A percentile compares a stretch with the other conserved stretches of the same genome.
Conservation (phyloP, 352 stramenopile species). For the Sclerospora graminicola region DNA sequence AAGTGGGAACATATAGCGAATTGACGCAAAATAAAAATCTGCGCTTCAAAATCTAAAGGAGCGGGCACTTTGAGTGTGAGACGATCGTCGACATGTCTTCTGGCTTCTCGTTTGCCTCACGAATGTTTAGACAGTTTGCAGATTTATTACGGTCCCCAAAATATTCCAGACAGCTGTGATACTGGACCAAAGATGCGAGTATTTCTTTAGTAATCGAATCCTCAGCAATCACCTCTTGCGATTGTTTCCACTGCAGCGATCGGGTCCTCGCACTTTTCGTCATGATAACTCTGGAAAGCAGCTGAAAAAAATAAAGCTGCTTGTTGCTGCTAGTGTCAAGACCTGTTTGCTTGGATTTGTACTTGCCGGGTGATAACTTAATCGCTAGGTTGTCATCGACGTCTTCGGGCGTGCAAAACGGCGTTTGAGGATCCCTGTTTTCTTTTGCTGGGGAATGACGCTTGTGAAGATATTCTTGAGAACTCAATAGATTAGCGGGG, state of each 20-base stretch:
- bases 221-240: too few relatives aligned
- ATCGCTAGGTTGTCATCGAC: conserved; percentile 3
- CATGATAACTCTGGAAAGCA: conserved; percentile 19
- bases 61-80: too few relatives aligned
- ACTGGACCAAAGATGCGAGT: too few relatives aligned
- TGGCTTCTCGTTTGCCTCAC: too few relatives aligned
- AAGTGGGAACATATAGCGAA: too few relatives aligned
- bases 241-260: conserved; percentile 13
- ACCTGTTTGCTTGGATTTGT: neutral
- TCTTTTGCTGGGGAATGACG: conserved; percentile 31
- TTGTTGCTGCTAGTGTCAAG: conserved; percentile 14
- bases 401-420: conserved; percentile 15
- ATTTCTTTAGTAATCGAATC: too few relatives aligned
- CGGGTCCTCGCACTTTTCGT: conserved; percentile 9
- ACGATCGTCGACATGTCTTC: too few relatives aligned
- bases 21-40: too few relatives aligned
- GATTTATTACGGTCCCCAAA: too few relatives aligned
- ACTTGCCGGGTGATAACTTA: neutral
- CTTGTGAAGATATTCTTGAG: conserved; percentile 7
- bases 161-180: too few relatives aligned
- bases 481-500: conserved; percentile 17
- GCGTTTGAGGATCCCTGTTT: conserved; percentile 35
- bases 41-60: too few relatives aligned
- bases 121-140: too few relatives aligned
- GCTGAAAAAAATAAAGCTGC: conserved; percentile 26